Conservation (phyloP, 805 yeast species). For the Wickerhamomyces sydowiorum region DNA sequence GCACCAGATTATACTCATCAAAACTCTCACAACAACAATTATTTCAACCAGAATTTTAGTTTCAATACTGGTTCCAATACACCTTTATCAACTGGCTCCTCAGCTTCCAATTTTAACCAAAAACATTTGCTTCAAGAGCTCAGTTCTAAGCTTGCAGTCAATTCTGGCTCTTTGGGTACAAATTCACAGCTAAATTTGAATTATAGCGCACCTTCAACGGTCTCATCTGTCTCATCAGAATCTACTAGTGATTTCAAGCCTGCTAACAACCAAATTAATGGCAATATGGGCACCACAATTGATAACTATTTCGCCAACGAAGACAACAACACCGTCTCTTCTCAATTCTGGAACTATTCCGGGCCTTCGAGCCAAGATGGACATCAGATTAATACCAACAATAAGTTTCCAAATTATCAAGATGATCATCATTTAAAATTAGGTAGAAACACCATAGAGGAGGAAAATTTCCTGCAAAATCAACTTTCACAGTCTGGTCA, state of each 20-base stretch:
- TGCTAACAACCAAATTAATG: background rate
- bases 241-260: slow-evolving; percentile 1
- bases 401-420: background rate
- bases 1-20: background rate
- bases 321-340: background rate
- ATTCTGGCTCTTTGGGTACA: background rate
- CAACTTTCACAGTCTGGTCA: background rate
- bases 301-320: background rate
- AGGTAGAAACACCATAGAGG: background rate
- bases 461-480: background rate
- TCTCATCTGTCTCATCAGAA: slow-evolving; percentile 4
- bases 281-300: background rate
- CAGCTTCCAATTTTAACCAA: background rate
- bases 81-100: too few relatives aligned
- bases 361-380: background rate
- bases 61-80: background rate
- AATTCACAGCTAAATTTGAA: background rate
- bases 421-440: background rate
- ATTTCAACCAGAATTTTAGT: background rate
- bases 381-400: background rate
- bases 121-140: background rate
- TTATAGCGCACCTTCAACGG: slow-evolving; percentile 1
- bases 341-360: background rate
- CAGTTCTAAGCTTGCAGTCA: background rate
- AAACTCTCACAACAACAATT: background rate